Conservation (phyloP, 306 rosid species). For the Lathyrus sativus region DNA sequence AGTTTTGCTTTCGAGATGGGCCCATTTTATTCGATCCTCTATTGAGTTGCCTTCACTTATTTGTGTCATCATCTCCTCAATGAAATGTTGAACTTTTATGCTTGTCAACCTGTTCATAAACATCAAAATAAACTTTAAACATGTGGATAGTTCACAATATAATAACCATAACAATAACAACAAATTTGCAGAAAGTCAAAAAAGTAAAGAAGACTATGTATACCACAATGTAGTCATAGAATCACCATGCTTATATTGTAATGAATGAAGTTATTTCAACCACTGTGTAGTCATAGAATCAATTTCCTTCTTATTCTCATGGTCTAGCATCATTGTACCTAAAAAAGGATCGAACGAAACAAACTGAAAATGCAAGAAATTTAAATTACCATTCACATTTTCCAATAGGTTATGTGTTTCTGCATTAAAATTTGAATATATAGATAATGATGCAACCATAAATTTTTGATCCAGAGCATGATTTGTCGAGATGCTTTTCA, state of each 20-base stretch:
- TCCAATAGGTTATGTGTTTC: slow-evolving; percentile 48
- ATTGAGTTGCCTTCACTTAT: slow-evolving; percentile 45
- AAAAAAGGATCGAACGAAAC: slow-evolving; percentile 1
- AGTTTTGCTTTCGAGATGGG: slow-evolving; percentile 52
- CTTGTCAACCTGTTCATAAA: slow-evolving; percentile 54
- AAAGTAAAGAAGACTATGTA: slow-evolving; percentile 11
- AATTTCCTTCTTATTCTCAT: slow-evolving; percentile 63
- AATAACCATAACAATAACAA: neutral
- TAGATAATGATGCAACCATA: slow-evolving; percentile 49
- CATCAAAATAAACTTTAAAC: neutral
- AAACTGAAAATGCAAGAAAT: slow-evolving; percentile 8
- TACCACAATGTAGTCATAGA: slow-evolving; percentile 42
- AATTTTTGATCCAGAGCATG: slow-evolving; percentile 50
- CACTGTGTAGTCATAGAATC: slow-evolving; percentile 54
- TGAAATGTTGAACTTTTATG: slow-evolving; percentile 40
- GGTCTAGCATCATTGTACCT: slow-evolving; percentile 66
- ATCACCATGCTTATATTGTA: slow-evolving; percentile 57
- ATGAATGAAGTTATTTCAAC: slow-evolving; percentile 58
- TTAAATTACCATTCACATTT: slow-evolving; percentile 67
- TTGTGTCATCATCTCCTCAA: slow-evolving; percentile 74
- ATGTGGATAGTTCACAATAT: neutral
- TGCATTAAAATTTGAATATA: slow-evolving; percentile 54
- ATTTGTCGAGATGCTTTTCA: slow-evolving; percentile 54
- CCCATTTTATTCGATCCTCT: slow-evolving; percentile 42
- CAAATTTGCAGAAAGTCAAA: neutral